These are phyloP conservation scores for Penicillium bialowiezense DNA, from an alignment of 495 filamentous ascomycete species.

Conservation along the genomic window DNA sequence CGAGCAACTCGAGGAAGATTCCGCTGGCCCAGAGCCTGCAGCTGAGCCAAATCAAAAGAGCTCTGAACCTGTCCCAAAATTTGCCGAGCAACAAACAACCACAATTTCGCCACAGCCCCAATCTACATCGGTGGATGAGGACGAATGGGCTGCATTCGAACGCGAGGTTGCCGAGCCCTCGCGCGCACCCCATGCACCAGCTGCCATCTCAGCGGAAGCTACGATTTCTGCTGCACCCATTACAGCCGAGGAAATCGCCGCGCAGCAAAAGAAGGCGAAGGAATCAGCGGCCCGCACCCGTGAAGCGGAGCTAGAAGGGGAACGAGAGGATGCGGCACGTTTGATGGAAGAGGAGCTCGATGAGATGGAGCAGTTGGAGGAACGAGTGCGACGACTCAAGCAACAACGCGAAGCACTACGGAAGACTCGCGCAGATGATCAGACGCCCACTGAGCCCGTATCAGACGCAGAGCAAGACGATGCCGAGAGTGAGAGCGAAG, in stretches of 20 bases:
- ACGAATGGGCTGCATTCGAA: slow-evolving; percentile 89
- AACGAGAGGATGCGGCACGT: slow-evolving; percentile 81
- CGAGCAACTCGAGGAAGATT: slow-evolving; percentile 29
- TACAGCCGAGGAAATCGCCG: slow-evolving; percentile 68
- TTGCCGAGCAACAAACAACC: slow-evolving; percentile 14
- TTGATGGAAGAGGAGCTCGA: slow-evolving; percentile 87
- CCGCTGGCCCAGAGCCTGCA: slow-evolving; percentile 27
- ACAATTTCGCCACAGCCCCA: slow-evolving; percentile 10
- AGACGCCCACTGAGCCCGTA: slow-evolving; percentile 34
- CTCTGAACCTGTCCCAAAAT: slow-evolving; percentile 6
- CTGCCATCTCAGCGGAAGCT: slow-evolving; percentile 31
- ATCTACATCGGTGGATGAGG: slow-evolving; percentile 60
- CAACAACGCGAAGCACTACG: slow-evolving; percentile 64
- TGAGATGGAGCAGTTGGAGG: slow-evolving; percentile 88
- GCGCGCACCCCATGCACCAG: slow-evolving; percentile 29
- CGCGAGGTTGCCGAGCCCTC: slow-evolving; percentile 69
- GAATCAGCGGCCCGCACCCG: slow-evolving; percentile 40
- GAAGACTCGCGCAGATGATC: slow-evolving; percentile 34
- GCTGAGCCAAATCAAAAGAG: slow-evolving; percentile 16
- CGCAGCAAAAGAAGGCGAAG: slow-evolving; percentile 58
- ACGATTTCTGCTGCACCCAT: slow-evolving; percentile 70
- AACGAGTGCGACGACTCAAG: slow-evolving; percentile 71
- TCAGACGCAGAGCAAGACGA: slow-evolving; percentile 16
- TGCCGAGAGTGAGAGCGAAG: slow-evolving; percentile 30
- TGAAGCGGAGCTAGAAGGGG: slow-evolving; percentile 69